Evolutionary conservation across 768 basidiomycete genomes (phyloP), one percentile per base, ranked within the genome.

Genomic region (Boletus insuetus): DNA sequence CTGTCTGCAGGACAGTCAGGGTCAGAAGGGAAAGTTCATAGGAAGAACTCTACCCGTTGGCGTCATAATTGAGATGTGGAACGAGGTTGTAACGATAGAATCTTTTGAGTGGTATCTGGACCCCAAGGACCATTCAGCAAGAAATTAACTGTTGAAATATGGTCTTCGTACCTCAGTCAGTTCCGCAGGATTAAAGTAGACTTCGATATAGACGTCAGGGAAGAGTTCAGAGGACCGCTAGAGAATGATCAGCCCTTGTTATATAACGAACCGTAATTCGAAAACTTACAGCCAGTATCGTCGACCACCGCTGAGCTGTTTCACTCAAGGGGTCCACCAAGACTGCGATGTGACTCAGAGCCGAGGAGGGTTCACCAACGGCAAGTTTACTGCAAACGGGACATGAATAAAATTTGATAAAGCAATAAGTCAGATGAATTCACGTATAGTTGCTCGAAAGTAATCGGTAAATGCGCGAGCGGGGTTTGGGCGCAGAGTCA

Each of bases 311-410:
- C 67, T 98, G 94, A 3, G 89, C 91, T 6, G 78, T 73, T 65
- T 92, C 89, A 46, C 88, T 92, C 29, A 97, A 67, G 0, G 96
- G 95, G 67, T 98, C 92, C 9, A 98, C 56, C 7, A 98, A 69
- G 11, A 89, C 79, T 3, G 81, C 83, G 39, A 97, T 71, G 49
- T 86, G 85, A 62, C 84, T 83, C 38, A 88, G 61, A 0, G 94
- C 87, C 1, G 81, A 84, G 3, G 77, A 66, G 19, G 81, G 78
- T 58, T 92, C 79, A 6, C 95, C 95, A 38, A 83, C 73, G 34
- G 80, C 69, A 65, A 94, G 87, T 16, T 82, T 75, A 9, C 93
- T 94, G 58, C 29, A 50, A 35, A 54, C 1, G 31, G 34, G 2
- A 48, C 35, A 64, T 56, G 9, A 53, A 39, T 11, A 17, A 34